phyloP scores from a whole-genome alignment of 1,284 basidiomycete species.

The Coniophora puteana region DNA sequence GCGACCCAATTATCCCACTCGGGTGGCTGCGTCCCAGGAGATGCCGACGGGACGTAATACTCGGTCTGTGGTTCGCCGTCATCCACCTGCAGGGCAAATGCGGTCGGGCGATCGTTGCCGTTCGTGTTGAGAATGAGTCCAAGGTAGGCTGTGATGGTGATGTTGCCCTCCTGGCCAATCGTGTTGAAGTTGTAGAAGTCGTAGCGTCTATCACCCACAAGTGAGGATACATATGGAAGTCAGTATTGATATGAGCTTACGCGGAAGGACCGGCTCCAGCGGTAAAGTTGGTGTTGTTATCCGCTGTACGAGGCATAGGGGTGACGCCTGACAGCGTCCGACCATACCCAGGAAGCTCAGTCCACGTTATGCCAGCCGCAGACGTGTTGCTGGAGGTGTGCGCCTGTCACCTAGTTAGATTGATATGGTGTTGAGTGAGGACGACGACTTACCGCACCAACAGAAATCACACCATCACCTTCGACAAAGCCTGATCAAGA shows the following conservation, averaged over 20 bases:
- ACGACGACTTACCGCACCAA: conserved; percentile 50
- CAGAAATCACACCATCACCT: conserved; percentile 57
- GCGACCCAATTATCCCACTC: conserved; percentile 49
- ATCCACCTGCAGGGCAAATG: conserved; percentile 56
- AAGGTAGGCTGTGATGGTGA: conserved; percentile 47
- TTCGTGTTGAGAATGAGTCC: conserved; percentile 60
- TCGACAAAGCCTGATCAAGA: conserved; percentile 65
- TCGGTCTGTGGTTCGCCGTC: conserved; percentile 37
- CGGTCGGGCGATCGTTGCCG: conserved; percentile 48
- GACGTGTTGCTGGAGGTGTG: conserved; percentile 50
- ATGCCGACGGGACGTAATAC: conserved; percentile 48
- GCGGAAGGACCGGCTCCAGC: conserved; percentile 59
- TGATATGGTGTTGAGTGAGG: conserved; percentile 19
- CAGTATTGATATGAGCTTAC: conserved; percentile 29
- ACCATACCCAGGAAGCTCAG: conserved; percentile 50
- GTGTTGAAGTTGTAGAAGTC: conserved; percentile 63
- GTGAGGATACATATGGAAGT: conserved; percentile 3
- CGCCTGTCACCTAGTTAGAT: conserved; percentile 34
- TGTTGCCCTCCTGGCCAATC: conserved; percentile 37
- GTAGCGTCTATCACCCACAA: conserved; percentile 42
- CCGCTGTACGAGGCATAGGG: conserved; percentile 52
- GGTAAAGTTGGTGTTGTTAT: conserved; percentile 50
- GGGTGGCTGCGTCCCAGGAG: conserved; percentile 46
- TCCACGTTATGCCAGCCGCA: conserved; percentile 55
- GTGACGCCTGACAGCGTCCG: conserved; percentile 57